Conservation (phyloP, 495 filamentous ascomycete species). For the Tirmania nivea region DNA sequence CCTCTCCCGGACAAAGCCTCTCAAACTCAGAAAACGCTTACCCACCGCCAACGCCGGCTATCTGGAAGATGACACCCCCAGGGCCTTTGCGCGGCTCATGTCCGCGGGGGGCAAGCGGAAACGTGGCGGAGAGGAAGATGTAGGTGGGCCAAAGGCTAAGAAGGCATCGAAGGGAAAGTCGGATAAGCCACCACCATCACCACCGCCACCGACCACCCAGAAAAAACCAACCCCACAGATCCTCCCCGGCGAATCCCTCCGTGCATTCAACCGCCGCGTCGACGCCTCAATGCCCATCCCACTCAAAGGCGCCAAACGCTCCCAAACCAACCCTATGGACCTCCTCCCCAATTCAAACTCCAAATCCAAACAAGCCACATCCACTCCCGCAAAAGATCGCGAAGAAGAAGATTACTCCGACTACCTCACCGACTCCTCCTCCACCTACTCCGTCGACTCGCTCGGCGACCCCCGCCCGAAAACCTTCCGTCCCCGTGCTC, state of each 20-base stretch:
- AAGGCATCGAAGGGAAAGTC: slow-evolving; percentile 24
- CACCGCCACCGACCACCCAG: slow-evolving; percentile 1
- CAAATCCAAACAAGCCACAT: neutral
- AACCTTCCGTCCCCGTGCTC: neutral
- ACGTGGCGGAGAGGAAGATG: slow-evolving; percentile 44
- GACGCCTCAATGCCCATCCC: slow-evolving; percentile 65
- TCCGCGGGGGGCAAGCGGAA: slow-evolving; percentile 32
- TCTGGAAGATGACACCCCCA: slow-evolving; percentile 55
- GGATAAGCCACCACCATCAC: neutral
- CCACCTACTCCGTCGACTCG: neutral
- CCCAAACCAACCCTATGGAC: neutral
- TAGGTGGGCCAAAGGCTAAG: slow-evolving; percentile 26
- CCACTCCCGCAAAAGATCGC: neutral
- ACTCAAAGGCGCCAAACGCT: slow-evolving; percentile 31
- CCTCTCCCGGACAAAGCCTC: neutral
- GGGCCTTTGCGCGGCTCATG: slow-evolving; percentile 68
- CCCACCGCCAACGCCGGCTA: slow-evolving; percentile 7
- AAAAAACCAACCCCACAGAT: slow-evolving; percentile 26
- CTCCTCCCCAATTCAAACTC: neutral
- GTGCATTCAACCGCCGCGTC: slow-evolving; percentile 65
- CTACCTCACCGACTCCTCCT: too few relatives aligned
- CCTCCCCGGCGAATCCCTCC: slow-evolving; percentile 56
- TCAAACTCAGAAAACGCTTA: slow-evolving; percentile 11
- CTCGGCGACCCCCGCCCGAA: neutral
- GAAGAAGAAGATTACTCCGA: neutral